phyloP scores from a whole-genome alignment of 2,329 filamentous ascomycete genomes.

The Scedosporium minutisporum region DNA sequence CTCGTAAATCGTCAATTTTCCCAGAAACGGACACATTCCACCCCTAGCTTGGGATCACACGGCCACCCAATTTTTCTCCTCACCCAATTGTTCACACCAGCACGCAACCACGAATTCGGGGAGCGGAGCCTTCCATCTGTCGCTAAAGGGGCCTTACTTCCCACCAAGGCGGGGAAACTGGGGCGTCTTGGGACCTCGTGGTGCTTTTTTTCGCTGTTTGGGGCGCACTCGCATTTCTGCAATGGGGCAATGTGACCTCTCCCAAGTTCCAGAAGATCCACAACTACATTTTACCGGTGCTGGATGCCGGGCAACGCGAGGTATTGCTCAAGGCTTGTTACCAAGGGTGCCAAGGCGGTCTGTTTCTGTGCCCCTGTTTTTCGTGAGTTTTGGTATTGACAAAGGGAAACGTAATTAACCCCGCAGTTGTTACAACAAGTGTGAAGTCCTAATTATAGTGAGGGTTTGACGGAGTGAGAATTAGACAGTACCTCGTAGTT shows the following conservation, averaged over 20 bases:
- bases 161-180: neutral
- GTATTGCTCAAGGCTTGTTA: neutral
- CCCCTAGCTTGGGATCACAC: constrained; percentile 3
- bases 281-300: neutral
- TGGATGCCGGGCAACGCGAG: neutral
- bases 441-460: neutral
- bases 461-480: neutral
- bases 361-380: neutral
- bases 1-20: too few species aligned
- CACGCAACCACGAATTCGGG: neutral
- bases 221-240: neutral
- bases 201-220: neutral
- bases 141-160: neutral
- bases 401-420: neutral
- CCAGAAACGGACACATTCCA: constrained; percentile 14
- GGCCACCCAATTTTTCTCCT: constrained; percentile 1
- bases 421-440: neutral
- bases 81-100: neutral
- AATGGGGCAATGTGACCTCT: neutral
- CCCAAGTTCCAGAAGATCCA: neutral
- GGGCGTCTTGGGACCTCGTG: neutral
- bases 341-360: neutral
- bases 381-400: constrained; percentile 1
- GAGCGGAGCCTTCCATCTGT: neutral
- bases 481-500: too few species aligned